Base-by-base conservation (phyloP, 2,329 filamentous ascomycete genomes). In the Alternaria angustiovoidea region DNA sequence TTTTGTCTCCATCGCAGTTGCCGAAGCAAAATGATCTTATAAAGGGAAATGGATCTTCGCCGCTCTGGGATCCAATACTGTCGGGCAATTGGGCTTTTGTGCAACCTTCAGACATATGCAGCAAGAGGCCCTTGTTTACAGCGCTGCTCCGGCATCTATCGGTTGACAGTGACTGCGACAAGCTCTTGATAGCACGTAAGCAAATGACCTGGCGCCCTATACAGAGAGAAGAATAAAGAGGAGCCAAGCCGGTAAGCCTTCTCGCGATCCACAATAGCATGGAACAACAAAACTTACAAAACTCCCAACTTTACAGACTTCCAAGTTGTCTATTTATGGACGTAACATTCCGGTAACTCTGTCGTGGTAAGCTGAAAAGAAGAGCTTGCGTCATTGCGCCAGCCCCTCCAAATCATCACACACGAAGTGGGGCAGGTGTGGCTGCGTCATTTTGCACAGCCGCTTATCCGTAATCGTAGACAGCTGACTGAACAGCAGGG, bases 401-500 rank as follows among this genome's bases (percentile, higher is more conserved):
- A 36, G 32, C 32, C 32, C 32, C 32, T 36, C 32, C 32, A 36
- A 36, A 7, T 16, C 32, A 14, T 36, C 32, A 14, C 32, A 36
- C 32, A 36, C 28, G 28, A 36, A 36, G 32, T 36, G 32, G 32
- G 32, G 32, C 32, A 36, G 32, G 32, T 36, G 32, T 36, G 32
- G 32, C 32, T 36, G 32, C 60, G 60, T 59, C 53, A 61, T 61
- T 43, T 39, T 47, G 56, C 55, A 59, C 60, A 54, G 57, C 57
- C 57, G 39, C 39, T 61, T 61, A 57, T 54, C 59, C 54, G 55
- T 57, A 41, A 51, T 38, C 22, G 44, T n/a, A 16, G 28, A 61
- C 61, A 61, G 61, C 58, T 64, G 59, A 62, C 61, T 54, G 28
- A 44, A 51, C 51, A 41, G 51, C 46, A 49, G 46, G 26, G 49